Base-by-base conservation (phyloP, 2,329 filamentous ascomycete species). In the Neonectria neomacrospora region DNA sequence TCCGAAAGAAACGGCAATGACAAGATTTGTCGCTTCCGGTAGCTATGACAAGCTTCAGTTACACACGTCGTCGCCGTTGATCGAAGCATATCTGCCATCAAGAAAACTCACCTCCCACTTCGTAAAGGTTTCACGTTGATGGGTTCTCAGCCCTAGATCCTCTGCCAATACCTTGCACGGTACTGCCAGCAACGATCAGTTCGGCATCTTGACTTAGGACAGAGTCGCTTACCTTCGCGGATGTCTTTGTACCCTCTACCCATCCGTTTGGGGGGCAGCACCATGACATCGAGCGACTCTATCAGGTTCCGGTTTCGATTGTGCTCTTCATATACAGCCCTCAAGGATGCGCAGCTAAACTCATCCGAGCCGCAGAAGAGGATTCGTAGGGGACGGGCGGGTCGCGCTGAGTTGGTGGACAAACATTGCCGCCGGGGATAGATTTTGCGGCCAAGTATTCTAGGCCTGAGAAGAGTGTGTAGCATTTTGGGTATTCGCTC, bases 321-420 rank as follows among this genome's bases (percentile, higher is more conserved):
- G 55, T 89, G 84, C 74, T 93, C 90, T 5, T 80, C 73, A 70
- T 90, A 78, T 34, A 99, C 80, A 6, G 91, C 91, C 62, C 81
- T 81, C 53, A 99, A 82, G 1, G 93, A 93, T 55, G 86, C 86
- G 72, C 91, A 91, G 80, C 95, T 97, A 79, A 98, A 97, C 2
- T 89, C 85, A 77, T 99, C 96, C 3, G 95, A 96, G 66, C 96
- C 96, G 79, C 94, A 98, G 80, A 97, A 99, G 4, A 99, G 85
- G 57, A 99, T 93, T 34, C 90, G 86, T 32, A 99, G 83, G 3
- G 93, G 91, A 5, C 88, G 83, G 0, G 83, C 81, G 16, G 64
- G 18, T 41, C 48, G 67, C 22, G 44, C 32, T 28, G 62, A 48
- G 10, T 50, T 61, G 14, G 70, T 68, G 11, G 74, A 72, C 18